These are phyloP conservation scores for Pleurotus ostreatus DNA, from an alignment of 768 basidiomycete species.

Conservation along the genomic window DNA sequence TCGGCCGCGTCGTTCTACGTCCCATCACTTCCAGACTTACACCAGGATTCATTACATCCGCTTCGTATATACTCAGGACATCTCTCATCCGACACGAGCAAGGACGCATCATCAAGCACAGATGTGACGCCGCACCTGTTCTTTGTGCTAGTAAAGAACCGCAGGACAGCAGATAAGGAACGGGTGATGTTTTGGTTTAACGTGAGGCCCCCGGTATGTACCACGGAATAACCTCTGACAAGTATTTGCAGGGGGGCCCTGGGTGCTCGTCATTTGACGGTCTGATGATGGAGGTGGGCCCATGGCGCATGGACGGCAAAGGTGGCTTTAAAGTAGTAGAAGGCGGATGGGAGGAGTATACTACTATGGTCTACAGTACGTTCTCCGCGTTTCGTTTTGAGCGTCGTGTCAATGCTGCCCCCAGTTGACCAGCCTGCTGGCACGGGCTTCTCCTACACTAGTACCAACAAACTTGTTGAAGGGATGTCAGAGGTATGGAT, in stretches of 20 bases:
- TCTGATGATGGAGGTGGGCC: constrained; percentile 97
- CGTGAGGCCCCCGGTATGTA: constrained; percentile 42
- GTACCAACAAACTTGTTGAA: constrained; percentile 81
- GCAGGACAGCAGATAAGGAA: constrained; percentile 85
- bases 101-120: constrained; percentile 41
- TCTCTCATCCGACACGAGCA: constrained; percentile 72
- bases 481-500: constrained; percentile 58
- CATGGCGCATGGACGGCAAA: constrained; percentile 75
- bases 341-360: constrained; percentile 98
- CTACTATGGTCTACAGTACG: constrained; percentile 88
- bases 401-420: too few relatives aligned
- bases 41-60: constrained; percentile 65
- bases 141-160: constrained; percentile 88
- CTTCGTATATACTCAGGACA: constrained; percentile 85
- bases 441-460: constrained; percentile 89
- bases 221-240: neutral
- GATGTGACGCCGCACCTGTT: constrained; percentile 75
- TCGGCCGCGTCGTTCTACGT: constrained; percentile 86
- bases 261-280: constrained; percentile 98
- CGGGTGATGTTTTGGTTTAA: constrained; percentile 97
- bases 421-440: constrained; percentile 97
- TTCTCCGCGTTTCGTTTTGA: constrained; percentile 3
- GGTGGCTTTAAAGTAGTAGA: constrained; percentile 70
- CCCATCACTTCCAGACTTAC: constrained; percentile 67
- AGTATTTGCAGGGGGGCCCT: constrained; percentile 71